Base-by-base conservation (phyloP, 345 rosid species). In the Gossypium turneri region DNA sequence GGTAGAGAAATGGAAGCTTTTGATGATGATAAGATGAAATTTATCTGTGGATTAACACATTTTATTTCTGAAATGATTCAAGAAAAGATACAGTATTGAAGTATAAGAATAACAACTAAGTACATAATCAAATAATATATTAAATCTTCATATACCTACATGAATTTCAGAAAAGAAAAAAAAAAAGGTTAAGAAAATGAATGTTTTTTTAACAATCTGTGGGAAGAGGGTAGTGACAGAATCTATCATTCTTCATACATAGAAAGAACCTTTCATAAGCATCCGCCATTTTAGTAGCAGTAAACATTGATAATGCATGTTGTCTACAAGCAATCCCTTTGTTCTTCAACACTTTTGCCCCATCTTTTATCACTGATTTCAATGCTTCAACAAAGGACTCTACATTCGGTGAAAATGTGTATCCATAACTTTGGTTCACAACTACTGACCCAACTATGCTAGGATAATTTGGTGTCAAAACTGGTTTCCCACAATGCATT, bases 401-500 rank as follows among this genome's bases (percentile, higher is more conserved):
- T 79, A 88, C 92, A 53, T 87, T 93, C 1, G 93, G 92, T 13
- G 93, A 85, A 80, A 90, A 89, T 10, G 88, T 89, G 51, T 86
- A 90, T 12, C 97, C 93, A 34, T 81, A 76, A 25, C 78, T 81
- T 73, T 84, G 86, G 68, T 81, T 77, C 24, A 87, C 82, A 13
- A 90, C 85, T 22, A 84, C 89, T 12, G 92, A 86, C 81, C 94
- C 93, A 19, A 82, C 85, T 55, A 88, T 89, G 77, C 94, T 93
- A 4, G 90, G 92, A 81, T 85, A 87, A 62, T 88, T 89, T 0
- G 90, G 89, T n/a, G 87, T 63, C 86, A 90, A 48, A 10, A 93
- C 87, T 1, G 93, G 83, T 84, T 85, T 89, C 78, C 94, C 90
- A 66, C 93, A 86, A 66, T 87, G 87, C 94, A 89, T 90, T 6